A percentile compares a stretch with the other conserved stretches of the same genome.
These are phyloP conservation scores for Diaporthe destruens DNA, from an alignment of 2,329 filamentous ascomycete species.

Conservation along the genomic window DNA sequence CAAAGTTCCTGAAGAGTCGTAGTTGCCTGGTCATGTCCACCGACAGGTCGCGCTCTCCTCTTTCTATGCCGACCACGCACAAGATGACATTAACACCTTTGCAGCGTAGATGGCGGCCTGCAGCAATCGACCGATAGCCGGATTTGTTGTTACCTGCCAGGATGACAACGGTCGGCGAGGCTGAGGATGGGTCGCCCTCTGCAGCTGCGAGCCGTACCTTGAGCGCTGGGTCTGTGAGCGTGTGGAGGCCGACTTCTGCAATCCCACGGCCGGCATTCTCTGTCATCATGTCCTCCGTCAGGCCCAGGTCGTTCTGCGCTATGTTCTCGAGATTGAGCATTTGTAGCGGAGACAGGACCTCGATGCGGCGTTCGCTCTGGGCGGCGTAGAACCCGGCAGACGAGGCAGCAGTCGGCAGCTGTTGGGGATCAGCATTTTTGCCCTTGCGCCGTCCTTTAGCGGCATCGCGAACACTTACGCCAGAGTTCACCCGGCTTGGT, in stretches of 20 bases:
- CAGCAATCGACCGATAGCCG: conserved; percentile 85
- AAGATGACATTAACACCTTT: conserved; percentile 85
- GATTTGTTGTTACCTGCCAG: conserved; percentile 97
- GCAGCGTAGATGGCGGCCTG: conserved; percentile 87
- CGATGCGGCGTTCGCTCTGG: conserved; percentile 68
- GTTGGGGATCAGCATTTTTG: conserved; percentile 53
- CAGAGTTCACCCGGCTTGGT: conserved; percentile 63
- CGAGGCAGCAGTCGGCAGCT: conserved; percentile 50
- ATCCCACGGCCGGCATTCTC: conserved; percentile 93
- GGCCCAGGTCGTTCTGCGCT: conserved; percentile 85
- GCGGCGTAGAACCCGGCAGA: conserved; percentile 64
- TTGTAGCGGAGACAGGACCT: conserved; percentile 79
- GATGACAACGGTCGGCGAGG: conserved; percentile 70
- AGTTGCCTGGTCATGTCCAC: conserved; percentile 86
- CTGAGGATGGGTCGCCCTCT: conserved; percentile 43
- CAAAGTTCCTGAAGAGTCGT: conserved; percentile 85
- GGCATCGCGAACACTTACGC: conserved; percentile 50
- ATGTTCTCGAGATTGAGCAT: conserved; percentile 95
- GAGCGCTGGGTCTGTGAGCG: conserved; percentile 73
- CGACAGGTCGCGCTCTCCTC: conserved; percentile 81
- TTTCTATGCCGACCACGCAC: conserved; percentile 86
- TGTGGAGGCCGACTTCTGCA: conserved; percentile 82
- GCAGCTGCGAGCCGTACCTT: conserved; percentile 64
- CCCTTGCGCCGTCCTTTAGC: conserved; percentile 47
- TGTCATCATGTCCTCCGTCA: conserved; percentile 90